A percentile compares a stretch with the other conserved stretches of the same genome.
These are phyloP conservation scores for Elsinoe fawcettii DNA, from an alignment of 2,329 filamentous ascomycete species.

Conservation along the genomic window DNA sequence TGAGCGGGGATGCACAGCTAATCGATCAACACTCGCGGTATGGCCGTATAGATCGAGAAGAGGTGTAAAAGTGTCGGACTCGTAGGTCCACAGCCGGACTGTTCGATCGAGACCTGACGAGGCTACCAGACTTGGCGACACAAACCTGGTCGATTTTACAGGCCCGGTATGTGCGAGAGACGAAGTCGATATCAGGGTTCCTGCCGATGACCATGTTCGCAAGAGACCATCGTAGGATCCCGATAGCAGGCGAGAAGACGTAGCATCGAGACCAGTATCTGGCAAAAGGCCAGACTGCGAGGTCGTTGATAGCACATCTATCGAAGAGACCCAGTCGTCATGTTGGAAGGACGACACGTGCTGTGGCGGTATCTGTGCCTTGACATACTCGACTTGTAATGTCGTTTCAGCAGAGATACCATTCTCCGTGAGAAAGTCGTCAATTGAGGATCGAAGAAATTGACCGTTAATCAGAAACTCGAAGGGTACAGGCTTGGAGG, in stretches of 20 bases:
- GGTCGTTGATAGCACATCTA: constrained; percentile 69
- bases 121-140: constrained; percentile 69
- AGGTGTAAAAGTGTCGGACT: constrained; percentile 52
- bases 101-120: constrained; percentile 80
- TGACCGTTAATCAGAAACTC: constrained; percentile 94
- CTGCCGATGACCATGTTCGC: constrained; percentile 81
- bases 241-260: constrained; percentile 63
- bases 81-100: constrained; percentile 83
- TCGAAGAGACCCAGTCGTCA: constrained; percentile 89
- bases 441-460: constrained; percentile 80
- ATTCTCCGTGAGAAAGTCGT: constrained; percentile 79
- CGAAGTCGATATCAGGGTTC: constrained; percentile 74
- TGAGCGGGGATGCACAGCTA: constrained; percentile 66
- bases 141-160: constrained; percentile 75
- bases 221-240: constrained; percentile 86
- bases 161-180: constrained; percentile 62
- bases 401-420: constrained; percentile 85
- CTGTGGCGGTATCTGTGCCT: constrained; percentile 78
- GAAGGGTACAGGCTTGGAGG: constrained; percentile 63
- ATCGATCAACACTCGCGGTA: constrained; percentile 61
- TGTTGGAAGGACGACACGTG: constrained; percentile 92
- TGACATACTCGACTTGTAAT: constrained; percentile 84
- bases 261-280: neutral
- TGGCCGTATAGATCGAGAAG: constrained; percentile 80
- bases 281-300: constrained; percentile 47